Evolutionary conservation across 257 asterid genomes (phyloP).

Genomic region (Nicotiana sylvestris): DNA sequence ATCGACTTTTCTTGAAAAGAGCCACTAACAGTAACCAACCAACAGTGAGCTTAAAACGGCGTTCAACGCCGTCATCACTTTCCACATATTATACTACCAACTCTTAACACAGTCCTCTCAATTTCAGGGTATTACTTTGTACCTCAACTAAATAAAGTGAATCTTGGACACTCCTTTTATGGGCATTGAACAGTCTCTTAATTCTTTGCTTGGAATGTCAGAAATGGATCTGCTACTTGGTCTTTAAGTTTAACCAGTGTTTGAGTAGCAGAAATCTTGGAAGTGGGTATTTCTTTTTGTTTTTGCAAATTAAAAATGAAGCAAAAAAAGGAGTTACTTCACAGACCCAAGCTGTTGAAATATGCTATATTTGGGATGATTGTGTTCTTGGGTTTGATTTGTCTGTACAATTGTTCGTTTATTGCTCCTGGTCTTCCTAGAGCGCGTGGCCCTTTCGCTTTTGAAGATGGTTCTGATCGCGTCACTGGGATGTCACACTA

Average conservation of each 20-base stretch:
- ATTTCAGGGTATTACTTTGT: not conserved
- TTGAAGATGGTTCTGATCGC: constrained; percentile 56
- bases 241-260: constrained; percentile 20
- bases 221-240: constrained; percentile 46
- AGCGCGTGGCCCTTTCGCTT: constrained; percentile 32
- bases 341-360: constrained; percentile 41
- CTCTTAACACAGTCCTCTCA: not conserved
- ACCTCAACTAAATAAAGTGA: not conserved
- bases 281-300: not conserved
- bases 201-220: constrained; percentile 33
- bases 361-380: constrained; percentile 41
- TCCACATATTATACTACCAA: not conserved
- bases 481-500: constrained; percentile 31
- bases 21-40: constrained; percentile 8
- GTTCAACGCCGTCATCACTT: not conserved
- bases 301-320: constrained; percentile 29
- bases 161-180: constrained; percentile 7
- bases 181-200: not conserved
- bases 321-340: constrained; percentile 35
- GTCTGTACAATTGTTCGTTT: constrained; percentile 50
- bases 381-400: constrained; percentile 56
- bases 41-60: not conserved
- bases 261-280: not conserved
- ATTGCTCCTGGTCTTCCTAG: constrained; percentile 58
- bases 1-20: not conserved